These are phyloP conservation scores for Rhodocollybia butyracea DNA, from an alignment of 768 basidiomycete species.

Conservation along the genomic window DNA sequence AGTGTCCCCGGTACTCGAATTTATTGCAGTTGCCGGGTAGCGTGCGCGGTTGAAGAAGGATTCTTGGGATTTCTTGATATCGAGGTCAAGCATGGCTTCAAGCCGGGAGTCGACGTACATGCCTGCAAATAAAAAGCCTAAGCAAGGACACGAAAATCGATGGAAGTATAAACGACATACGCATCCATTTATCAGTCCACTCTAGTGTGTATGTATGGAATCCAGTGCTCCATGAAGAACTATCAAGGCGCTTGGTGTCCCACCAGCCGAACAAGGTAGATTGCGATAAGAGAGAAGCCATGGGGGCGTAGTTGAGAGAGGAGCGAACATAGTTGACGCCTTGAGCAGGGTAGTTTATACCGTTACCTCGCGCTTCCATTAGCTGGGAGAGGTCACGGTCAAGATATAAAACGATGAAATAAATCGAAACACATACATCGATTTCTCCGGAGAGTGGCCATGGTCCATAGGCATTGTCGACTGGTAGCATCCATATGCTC, in stretches of 20 bases:
- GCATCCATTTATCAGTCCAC: constrained; percentile 70
- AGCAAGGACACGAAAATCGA: too few species aligned
- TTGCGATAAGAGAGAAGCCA: constrained; percentile 23
- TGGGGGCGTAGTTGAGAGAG: constrained; percentile 67
- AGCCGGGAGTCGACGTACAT: constrained; percentile 77
- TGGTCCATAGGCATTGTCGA: constrained; percentile 56
- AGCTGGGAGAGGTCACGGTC: constrained; percentile 33
- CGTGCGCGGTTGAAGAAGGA: constrained; percentile 69
- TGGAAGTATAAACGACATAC: too few species aligned
- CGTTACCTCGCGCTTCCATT: constrained; percentile 62
- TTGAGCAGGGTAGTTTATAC: constrained; percentile 45
- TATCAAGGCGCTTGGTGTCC: constrained; percentile 45
- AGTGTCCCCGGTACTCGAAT: constrained; percentile 43
- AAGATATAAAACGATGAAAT: constrained; percentile 16
- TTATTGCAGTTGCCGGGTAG: constrained; percentile 62
- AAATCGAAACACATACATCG: constrained; percentile 31
- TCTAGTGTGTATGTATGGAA: constrained; percentile 80
- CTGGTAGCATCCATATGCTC: constrained; percentile 63
- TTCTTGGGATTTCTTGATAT: constrained; percentile 44
- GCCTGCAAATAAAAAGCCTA: too few species aligned
- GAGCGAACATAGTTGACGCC: constrained; percentile 59
- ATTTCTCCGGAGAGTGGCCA: constrained; percentile 61
- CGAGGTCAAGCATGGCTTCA: constrained; percentile 55
- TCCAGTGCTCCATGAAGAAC: constrained; percentile 21
- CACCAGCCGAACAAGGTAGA: constrained; percentile 65